These are phyloP conservation scores for Penicillium psychrofluorescens DNA, from an alignment of 495 filamentous ascomycete species.

Conservation along the genomic window DNA sequence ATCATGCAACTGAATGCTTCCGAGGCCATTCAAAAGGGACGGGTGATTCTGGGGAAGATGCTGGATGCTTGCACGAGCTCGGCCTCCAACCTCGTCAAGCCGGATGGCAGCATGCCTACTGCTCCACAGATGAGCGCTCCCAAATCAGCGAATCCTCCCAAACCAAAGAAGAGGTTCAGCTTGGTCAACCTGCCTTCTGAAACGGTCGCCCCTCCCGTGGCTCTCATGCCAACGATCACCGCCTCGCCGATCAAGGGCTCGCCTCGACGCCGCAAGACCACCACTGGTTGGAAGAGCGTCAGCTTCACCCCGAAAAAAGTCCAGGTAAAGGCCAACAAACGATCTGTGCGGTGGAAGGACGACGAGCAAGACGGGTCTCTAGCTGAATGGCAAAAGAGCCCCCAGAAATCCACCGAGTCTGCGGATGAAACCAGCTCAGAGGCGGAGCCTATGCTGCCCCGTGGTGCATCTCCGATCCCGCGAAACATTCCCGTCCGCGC, in stretches of 20 bases:
- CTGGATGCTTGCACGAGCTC: slow-evolving; percentile 66
- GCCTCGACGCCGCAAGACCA: slow-evolving; percentile 70
- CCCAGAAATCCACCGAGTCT: slow-evolving; percentile 46
- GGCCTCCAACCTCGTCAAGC: slow-evolving; percentile 78
- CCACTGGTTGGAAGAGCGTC: slow-evolving; percentile 64
- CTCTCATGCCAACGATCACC: slow-evolving; percentile 31
- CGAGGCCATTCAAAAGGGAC: slow-evolving; percentile 75
- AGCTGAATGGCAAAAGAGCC: slow-evolving; percentile 85
- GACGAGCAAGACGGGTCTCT: slow-evolving; percentile 78
- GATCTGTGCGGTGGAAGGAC: slow-evolving; percentile 86
- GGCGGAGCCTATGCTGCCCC: slow-evolving; percentile 29
- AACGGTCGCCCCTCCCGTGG: slow-evolving; percentile 19
- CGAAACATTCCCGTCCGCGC: slow-evolving; percentile 30
- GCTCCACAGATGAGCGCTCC: slow-evolving; percentile 55
- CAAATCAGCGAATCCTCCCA: slow-evolving; percentile 58
- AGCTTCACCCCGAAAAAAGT: slow-evolving; percentile 79
- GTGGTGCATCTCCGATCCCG: slow-evolving; percentile 38
- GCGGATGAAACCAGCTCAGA: slow-evolving; percentile 46
- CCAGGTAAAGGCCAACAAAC: slow-evolving; percentile 54
- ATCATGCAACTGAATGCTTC: slow-evolving; percentile 72
- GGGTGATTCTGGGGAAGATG: slow-evolving; percentile 69
- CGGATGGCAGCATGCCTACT: slow-evolving; percentile 66
- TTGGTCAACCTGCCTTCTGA: slow-evolving; percentile 29
- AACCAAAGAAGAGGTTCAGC: slow-evolving; percentile 61
- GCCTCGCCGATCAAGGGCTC: slow-evolving; percentile 61